A percentile compares a stretch with the other conserved stretches of the same genome.
These are phyloP conservation scores for Melaleuca quinquenervia DNA, from an alignment of 345 rosid species.

Conservation along the genomic window DNA sequence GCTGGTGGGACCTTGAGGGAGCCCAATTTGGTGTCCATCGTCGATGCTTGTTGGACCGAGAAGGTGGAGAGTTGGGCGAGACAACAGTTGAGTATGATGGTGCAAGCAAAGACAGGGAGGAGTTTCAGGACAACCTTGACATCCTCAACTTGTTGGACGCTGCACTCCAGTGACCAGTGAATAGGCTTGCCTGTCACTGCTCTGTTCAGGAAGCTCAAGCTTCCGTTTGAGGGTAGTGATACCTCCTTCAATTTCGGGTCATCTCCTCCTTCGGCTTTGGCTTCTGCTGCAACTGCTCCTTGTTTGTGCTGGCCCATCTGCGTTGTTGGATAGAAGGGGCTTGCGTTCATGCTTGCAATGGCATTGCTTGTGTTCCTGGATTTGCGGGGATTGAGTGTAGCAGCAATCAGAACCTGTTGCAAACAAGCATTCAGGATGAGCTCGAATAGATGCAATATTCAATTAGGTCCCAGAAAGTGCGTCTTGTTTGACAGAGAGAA, in stretches of 20 bases:
- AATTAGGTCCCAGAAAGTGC: too few relatives aligned
- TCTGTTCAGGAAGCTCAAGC: slow-evolving; percentile 8
- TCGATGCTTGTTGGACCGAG: slow-evolving; percentile 17
- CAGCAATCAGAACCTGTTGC: slow-evolving; percentile 31
- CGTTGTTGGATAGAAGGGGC: not conserved
- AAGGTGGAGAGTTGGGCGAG: slow-evolving; percentile 16
- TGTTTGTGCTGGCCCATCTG: not conserved
- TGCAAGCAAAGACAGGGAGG: slow-evolving; percentile 19
- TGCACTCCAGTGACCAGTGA: slow-evolving; percentile 1
- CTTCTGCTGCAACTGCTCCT: not conserved
- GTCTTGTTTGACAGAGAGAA: not conserved
- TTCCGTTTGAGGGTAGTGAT: not conserved
- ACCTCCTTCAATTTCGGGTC: not conserved
- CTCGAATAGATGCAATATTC: too few relatives aligned
- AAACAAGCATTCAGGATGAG: not conserved
- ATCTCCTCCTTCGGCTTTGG: not conserved
- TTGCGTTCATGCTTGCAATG: slow-evolving; percentile 8
- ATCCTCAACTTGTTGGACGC: slow-evolving; percentile 14
- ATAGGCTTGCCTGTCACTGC: slow-evolving; percentile 1
- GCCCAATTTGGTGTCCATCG: slow-evolving; percentile 17
- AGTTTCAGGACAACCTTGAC: slow-evolving; percentile 9
- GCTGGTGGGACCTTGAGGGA: slow-evolving; percentile 19
- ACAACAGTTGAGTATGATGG: slow-evolving; percentile 14
- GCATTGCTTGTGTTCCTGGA: slow-evolving; percentile 9
- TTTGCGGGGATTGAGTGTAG: slow-evolving; percentile 1